Evolutionary conservation across 345 rosid species (phyloP).

Genomic region (Anacardium occidentale): DNA sequence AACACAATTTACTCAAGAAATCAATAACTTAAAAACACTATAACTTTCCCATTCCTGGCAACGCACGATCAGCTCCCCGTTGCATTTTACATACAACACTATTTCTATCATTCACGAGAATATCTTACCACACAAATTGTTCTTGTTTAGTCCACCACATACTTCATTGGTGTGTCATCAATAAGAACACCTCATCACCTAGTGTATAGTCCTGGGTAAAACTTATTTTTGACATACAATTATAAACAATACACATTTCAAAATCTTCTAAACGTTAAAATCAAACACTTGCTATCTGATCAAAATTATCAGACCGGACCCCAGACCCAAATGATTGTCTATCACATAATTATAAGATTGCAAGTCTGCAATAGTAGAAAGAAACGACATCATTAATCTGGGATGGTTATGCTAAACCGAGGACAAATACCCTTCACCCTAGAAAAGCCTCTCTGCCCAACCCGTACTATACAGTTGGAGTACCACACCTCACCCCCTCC

Average conservation of each 20-base stretch:
- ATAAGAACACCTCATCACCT: not conserved
- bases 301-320: slow-evolving; percentile 4
- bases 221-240: not conserved
- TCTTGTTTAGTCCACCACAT: not conserved
- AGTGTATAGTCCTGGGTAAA: not conserved
- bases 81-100: not conserved
- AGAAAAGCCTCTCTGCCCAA: slow-evolving; percentile 26
- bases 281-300: slow-evolving; percentile 12
- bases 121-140: not conserved
- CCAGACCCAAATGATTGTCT: slow-evolving; percentile 23
- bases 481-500: slow-evolving; percentile 22
- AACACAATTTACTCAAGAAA: not conserved
- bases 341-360: slow-evolving; percentile 4
- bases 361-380: slow-evolving; percentile 25
- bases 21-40: not conserved
- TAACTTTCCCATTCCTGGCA: not conserved
- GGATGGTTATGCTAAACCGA: slow-evolving; percentile 28
- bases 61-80: not conserved
- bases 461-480: slow-evolving; percentile 45
- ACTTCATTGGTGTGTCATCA: not conserved
- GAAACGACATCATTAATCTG: slow-evolving; percentile 29
- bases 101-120: not conserved
- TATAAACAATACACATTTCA: not conserved
- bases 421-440: slow-evolving; percentile 17
- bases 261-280: not conserved